phyloP scores from a whole-genome alignment of 331 rosid genomes.

The Quercus tomentella region DNA sequence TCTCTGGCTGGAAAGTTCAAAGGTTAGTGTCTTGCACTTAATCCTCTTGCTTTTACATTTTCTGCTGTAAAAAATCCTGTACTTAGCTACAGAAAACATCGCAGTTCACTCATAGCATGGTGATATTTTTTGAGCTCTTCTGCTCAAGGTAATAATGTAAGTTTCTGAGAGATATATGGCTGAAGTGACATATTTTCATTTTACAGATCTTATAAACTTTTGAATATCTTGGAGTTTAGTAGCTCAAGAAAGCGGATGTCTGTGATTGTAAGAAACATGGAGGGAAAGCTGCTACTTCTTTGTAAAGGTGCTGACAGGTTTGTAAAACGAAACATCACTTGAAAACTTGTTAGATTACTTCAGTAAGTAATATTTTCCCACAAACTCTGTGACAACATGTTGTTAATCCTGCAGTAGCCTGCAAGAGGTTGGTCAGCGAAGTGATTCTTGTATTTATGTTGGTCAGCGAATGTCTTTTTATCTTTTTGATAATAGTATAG shows the following conservation, averaged over 20 bases:
- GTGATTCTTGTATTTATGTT: not conserved
- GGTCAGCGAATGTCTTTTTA: not conserved
- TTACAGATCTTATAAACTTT: constrained; percentile 31
- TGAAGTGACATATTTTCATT: not conserved
- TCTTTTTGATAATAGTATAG: not conserved
- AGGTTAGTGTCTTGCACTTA: not conserved
- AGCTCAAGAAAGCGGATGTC: constrained; percentile 41
- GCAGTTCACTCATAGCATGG: too few relatives aligned
- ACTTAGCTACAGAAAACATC: not conserved
- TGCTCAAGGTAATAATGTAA: too few relatives aligned
- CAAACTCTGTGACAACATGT: not conserved
- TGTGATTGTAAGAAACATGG: constrained; percentile 26
- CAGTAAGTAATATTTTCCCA: not conserved
- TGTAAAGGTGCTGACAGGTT: constrained; percentile 52
- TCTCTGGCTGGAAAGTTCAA: not conserved
- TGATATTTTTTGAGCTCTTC: too few relatives aligned
- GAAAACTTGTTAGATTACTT: too few relatives aligned
- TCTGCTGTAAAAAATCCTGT: not conserved
- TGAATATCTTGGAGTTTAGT: constrained; percentile 35
- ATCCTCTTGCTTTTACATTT: not conserved
- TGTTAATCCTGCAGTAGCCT: not conserved
- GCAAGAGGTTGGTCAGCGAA: not conserved
- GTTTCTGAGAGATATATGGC: too few relatives aligned
- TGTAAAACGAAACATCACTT: too few relatives aligned
- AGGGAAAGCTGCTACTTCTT: constrained; percentile 29